Evolutionary conservation across 805 yeast genomes (phyloP), one percentile per base, ranked within the genome.

Genomic region (Scheffersomyces coipomensis): DNA sequence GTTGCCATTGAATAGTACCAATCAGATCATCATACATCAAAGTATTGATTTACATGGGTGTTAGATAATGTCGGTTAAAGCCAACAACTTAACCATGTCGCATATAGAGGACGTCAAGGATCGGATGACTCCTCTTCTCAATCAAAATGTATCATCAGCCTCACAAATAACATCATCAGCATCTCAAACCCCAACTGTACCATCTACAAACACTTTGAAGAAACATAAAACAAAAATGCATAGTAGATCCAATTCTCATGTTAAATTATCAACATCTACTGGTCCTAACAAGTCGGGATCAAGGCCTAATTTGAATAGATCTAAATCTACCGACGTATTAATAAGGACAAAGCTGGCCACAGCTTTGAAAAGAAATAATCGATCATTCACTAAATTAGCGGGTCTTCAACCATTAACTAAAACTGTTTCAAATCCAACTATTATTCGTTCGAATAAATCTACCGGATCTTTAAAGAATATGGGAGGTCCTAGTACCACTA

Each of bases 271-370:
- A 2, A 22, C 38, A 5, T 24, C 37, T 8, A 19, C 41, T 5
- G 34, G 22, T 6, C 38, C 32, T 22, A 26, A 3, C 18, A 6
- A 4, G 23, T 13, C 32, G n/a, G 29, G 27, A 4, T 12, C 52
- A 4, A 35, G 69, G 26, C 74, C 73, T 5, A 40, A 52, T 19
- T 51, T 69, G 34, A 59, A 55, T 45, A 47, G 73, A 38, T 66
- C 73, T 16, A 68, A 66, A 37, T 67, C 73, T 8, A 58, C 72
- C 2, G 75, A 69, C 39, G 73, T 68, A 1, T 53, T 68, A 15
- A 39, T 56, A 8, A 53, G 62, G 31, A 43, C 58, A 15, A 48
- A 47, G 32, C 31, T 36, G 16, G 32, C 54, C 17, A 40, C 46
- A n/a, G 50, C 49, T 3, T 41, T 62, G 23, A 65, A 57, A 32